These are phyloP conservation scores for Trametes cingulata DNA, from an alignment of 768 basidiomycete species.

Conservation along the genomic window DNA sequence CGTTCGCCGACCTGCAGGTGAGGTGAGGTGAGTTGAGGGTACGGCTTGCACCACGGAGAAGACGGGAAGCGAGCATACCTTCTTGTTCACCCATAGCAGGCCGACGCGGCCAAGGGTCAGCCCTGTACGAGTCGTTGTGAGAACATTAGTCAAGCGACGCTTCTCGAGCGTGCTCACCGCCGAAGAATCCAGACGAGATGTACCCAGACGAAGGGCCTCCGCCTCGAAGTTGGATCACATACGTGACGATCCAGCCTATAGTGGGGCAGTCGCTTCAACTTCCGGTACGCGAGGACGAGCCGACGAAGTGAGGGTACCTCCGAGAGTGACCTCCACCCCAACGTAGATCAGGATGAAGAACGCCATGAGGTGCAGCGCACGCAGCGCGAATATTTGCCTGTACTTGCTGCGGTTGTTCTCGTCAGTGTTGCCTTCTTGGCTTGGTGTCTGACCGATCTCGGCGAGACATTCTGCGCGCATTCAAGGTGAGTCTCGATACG, in stretches of 20 bases:
- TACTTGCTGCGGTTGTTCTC: slow-evolving; percentile 41
- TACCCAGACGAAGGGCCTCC: slow-evolving; percentile 52
- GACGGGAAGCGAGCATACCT: slow-evolving; percentile 36
- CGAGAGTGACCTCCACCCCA: slow-evolving; percentile 34
- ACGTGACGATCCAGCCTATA: slow-evolving; percentile 58
- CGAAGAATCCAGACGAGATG: slow-evolving; percentile 52
- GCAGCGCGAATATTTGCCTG: slow-evolving; percentile 44
- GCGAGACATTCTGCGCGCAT: slow-evolving; percentile 48
- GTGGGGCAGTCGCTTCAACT: background rate
- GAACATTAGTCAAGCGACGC: background rate
- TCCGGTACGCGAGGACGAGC: background rate
- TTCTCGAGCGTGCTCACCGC: slow-evolving; percentile 28
- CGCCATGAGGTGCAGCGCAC: slow-evolving; percentile 41
- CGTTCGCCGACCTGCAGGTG: slow-evolving; percentile 39
- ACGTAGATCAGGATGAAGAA: slow-evolving; percentile 46
- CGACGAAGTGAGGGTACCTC: slow-evolving; percentile 31
- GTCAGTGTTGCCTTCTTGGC: slow-evolving; percentile 33
- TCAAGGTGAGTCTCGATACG: background rate
- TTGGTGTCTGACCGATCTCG: slow-evolving; percentile 51
- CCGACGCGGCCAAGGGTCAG: slow-evolving; percentile 54
- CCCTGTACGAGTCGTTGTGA: slow-evolving; percentile 28
- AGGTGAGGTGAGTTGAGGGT: background rate
- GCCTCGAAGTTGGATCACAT: slow-evolving; percentile 45
- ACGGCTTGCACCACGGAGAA: no score
- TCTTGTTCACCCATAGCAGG: slow-evolving; percentile 51